phyloP scores from a whole-genome alignment of 2,329 filamentous ascomycete species.

The Fusarium sterilihyphosum region DNA sequence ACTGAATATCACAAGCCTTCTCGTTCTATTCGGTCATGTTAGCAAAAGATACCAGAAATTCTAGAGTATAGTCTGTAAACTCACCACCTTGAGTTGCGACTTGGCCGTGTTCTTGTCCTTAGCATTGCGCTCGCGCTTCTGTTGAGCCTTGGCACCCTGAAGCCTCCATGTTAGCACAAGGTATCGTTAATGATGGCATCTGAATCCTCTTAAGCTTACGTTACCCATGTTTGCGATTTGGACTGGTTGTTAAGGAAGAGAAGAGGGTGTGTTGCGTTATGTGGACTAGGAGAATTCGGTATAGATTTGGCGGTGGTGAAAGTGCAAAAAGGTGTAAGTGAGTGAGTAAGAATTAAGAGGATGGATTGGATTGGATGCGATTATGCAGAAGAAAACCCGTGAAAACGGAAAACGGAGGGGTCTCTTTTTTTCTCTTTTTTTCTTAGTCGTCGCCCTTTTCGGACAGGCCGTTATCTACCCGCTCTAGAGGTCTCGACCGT shows the following conservation, averaged over 20 bases:
- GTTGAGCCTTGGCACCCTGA: constrained; percentile 72
- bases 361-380: constrained; percentile 6
- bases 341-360: constrained; percentile 14
- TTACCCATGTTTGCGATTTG: constrained; percentile 48
- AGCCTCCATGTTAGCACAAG: constrained; percentile 32
- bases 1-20: constrained; percentile 80
- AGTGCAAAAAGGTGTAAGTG: constrained; percentile 6
- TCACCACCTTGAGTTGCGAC: constrained; percentile 75
- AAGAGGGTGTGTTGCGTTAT: background rate
- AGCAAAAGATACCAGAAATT: constrained; percentile 6
- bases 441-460: constrained; percentile 22
- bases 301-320: constrained; percentile 32
- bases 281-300: constrained; percentile 4
- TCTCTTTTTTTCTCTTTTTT: background rate
- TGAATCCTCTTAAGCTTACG: constrained; percentile 39
- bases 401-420: constrained; percentile 34
- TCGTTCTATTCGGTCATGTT: constrained; percentile 64
- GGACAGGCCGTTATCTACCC: constrained; percentile 32
- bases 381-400: constrained; percentile 4
- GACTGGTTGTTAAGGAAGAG: constrained; percentile 3
- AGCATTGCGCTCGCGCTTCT: constrained; percentile 77
- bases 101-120: constrained; percentile 68
- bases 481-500: constrained; percentile 31
- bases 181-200: background rate
- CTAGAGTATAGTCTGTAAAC: constrained; percentile 48